Evolutionary conservation across 257 asterid species (phyloP), one percentile per base, ranked within the genome.

Genomic region (Lycium ferocissimum): DNA sequence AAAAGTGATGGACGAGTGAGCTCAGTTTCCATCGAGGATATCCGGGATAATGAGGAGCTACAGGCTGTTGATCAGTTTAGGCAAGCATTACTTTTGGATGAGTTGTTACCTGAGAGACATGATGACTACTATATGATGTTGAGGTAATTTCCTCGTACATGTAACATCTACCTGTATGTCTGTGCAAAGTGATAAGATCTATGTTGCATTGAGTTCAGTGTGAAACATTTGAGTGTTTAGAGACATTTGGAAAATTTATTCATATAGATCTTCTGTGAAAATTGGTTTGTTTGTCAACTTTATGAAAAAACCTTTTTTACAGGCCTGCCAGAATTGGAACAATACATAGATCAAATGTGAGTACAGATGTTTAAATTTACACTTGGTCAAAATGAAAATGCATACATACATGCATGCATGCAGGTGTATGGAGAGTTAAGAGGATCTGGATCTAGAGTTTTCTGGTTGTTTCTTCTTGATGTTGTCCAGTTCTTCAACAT

Each of bases 111-210:
- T 1, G 95, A 92, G 76, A 94, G 93, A 86, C 94, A 93, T 82
- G 98, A 94, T 84, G 98, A 94, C 89, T 96, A 96, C 91, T 97
- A 94, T 85, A 92, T 93, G 95, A 93, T 93, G 98, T 86, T 96
- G 90, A 96, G 99, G 99, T 96, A 80, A 54, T 89, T 17, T 86
- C 78, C 35, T 37, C 84, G 76, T 40, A 49, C 73, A 62, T 85
- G n/a, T 67, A 70, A 78, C 47, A 78, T 86, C 84, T 43, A 56
- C 83, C 62, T 76, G 14, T 84, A 33, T 58, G 79, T 71, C 22
- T 40, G 47, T 7, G 8, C 45, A 51, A 22, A 53, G 82, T 76
- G 81, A 75, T 49, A 75, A 22, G 61, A 20, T 75, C n/a, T 20
- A 47, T 75, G 61, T 61, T 49, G 61, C 81, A 47, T 75, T 49